Evolutionary conservation across 1,139 yeast genomes (phyloP).

Genomic region (Magnusiomyces magnusii): DNA sequence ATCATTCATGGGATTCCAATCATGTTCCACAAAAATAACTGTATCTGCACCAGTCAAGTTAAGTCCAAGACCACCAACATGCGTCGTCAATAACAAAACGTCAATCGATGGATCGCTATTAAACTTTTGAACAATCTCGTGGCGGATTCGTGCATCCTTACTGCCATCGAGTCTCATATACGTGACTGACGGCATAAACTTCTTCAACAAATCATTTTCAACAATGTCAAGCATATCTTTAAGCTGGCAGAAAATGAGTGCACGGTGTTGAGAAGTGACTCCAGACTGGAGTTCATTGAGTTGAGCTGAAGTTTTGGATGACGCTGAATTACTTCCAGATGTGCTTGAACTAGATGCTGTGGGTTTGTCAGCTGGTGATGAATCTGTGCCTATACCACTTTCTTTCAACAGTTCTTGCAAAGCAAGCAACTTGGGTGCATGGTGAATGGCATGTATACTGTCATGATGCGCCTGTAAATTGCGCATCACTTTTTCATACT

Average conservation of each 20-base stretch:
- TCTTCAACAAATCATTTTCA: conserved; percentile 77
- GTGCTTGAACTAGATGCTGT: conserved; percentile 9
- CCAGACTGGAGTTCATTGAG: conserved; percentile 48
- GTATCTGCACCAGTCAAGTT: conserved; percentile 98
- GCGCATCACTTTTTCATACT: conserved; percentile 54
- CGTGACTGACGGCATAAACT: conserved; percentile 82
- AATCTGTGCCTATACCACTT: conserved; percentile 75
- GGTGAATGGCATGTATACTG: conserved; percentile 62
- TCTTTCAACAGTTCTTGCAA: conserved; percentile 74
- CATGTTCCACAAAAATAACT: conserved; percentile 96
- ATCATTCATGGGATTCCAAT: conserved; percentile 99
- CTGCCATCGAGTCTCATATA: conserved; percentile 95
- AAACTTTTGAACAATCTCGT: conserved; percentile 82
- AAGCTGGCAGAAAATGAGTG: conserved; percentile 89
- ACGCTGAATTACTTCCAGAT: conserved; percentile 11
- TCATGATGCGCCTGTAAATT: conserved; percentile 54
- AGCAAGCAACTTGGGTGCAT: conserved; percentile 86
- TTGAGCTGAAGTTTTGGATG: conserved; percentile 22
- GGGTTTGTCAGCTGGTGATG: conserved; percentile 24
- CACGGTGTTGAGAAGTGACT: conserved; percentile 93
- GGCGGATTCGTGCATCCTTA: conserved; percentile 89
- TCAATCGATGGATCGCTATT: conserved; percentile 97
- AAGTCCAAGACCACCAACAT: conserved; percentile 96
- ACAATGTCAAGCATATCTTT: conserved; percentile 98
- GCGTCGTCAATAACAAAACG: conserved; percentile 82